A percentile compares a stretch with the other conserved stretches of the same genome.
These are phyloP conservation scores for Sphenostylis stenocarpa DNA, from an alignment of 306 rosid genomes.

Conservation along the genomic window DNA sequence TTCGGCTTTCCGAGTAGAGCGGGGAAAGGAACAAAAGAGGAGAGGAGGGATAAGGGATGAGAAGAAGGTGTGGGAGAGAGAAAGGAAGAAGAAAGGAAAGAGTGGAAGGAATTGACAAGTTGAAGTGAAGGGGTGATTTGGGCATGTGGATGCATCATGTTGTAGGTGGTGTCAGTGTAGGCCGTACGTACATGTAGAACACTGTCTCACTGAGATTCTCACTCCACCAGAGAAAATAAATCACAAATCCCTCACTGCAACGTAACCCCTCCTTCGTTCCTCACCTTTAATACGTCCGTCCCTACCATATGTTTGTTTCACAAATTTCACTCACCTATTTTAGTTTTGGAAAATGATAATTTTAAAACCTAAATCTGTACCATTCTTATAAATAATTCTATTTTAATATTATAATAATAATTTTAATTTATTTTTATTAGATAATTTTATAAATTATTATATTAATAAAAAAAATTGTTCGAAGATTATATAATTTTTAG, in stretches of 20 bases:
- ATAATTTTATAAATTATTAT: too few species aligned
- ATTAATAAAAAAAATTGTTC: too few species aligned
- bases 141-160: not conserved
- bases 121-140: not conserved
- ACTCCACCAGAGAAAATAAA: not conserved
- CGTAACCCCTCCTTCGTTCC: not conserved
- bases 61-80: not conserved
- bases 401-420: too few species aligned
- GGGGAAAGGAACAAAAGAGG: conserved; percentile 4
- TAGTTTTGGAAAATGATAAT: too few species aligned
- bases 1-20: conserved; percentile 4
- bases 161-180: conserved; percentile 1
- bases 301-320: too few species aligned
- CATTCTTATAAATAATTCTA: too few species aligned
- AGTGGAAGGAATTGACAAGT: not conserved
- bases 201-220: not conserved
- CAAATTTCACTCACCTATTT: too few species aligned
- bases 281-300: not conserved
- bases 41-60: not conserved
- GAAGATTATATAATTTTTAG: too few species aligned
- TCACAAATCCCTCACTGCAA: not conserved
- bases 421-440: too few species aligned
- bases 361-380: too few species aligned
- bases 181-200: not conserved
- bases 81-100: not conserved